Evolutionary conservation across 176 grass and related monocot species (phyloP).

Genomic region (Juncus effusus): DNA sequence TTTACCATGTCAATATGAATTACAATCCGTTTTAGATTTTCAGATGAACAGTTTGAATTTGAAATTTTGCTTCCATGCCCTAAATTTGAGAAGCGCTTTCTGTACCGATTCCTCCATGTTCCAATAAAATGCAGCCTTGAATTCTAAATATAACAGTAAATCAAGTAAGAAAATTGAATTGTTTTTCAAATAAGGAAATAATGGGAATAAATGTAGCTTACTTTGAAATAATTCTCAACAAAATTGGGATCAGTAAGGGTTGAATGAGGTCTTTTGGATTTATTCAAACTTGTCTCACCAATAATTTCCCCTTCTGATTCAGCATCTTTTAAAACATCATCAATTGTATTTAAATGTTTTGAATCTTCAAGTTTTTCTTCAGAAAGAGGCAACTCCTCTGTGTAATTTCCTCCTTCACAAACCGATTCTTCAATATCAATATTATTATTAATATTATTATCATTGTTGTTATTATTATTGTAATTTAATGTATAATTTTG

Average conservation of each 20-base stretch:
- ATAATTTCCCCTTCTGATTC: conserved; percentile 38
- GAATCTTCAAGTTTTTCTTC: conserved; percentile 38
- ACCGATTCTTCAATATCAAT: conserved; percentile 30
- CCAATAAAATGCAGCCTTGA: conserved; percentile 98
- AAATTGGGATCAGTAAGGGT: conserved; percentile 85
- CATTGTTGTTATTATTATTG: conserved; percentile 29
- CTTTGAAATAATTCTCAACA: conserved; percentile 99
- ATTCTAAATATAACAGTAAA: conserved; percentile 46
- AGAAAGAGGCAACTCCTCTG: conserved; percentile 29
- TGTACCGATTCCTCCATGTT: conserved; percentile 92
- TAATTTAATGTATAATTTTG: conserved; percentile 33
- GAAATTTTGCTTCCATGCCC: conserved; percentile 42
- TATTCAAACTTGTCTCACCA: conserved; percentile 22
- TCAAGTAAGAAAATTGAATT: conserved; percentile 9
- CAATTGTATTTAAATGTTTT: conserved; percentile 31
- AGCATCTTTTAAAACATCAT: conserved; percentile 31
- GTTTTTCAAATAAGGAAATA: neutral
- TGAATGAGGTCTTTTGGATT: conserved; percentile 53
- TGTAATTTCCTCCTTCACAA: conserved; percentile 31
- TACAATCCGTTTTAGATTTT: conserved; percentile 55
- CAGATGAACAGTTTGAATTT: conserved; percentile 27
- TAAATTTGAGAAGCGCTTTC: conserved; percentile 66
- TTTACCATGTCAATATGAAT: conserved; percentile 95
- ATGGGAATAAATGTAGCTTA: conserved; percentile 20
- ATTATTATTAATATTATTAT: conserved; percentile 27